Conservation (phyloP, 83 land plant genomes). For the Diphasiastrum complanatum region DNA sequence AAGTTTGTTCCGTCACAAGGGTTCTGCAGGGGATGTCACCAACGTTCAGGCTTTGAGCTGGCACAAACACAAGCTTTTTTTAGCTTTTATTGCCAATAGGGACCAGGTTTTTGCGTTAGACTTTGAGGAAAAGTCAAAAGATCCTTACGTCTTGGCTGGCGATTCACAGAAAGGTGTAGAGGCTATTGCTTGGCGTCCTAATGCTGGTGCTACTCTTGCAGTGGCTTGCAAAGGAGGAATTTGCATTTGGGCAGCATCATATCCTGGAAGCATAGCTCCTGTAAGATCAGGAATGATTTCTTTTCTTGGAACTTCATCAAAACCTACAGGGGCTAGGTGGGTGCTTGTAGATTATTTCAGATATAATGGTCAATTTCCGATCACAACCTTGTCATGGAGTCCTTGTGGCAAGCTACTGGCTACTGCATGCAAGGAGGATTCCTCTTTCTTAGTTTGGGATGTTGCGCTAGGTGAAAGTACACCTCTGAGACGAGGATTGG, state of each 20-base stretch:
- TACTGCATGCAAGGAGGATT: conserved; percentile 69
- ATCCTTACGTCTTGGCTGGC: conserved; percentile 48
- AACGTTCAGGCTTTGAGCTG: conserved; percentile 60
- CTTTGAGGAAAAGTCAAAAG: conserved; percentile 86
- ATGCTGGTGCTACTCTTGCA: conserved; percentile 64
- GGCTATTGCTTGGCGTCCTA: conserved; percentile 85
- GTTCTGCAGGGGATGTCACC: neutral
- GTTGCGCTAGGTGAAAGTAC: conserved; percentile 78
- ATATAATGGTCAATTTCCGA: conserved; percentile 40
- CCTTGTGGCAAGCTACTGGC: conserved; percentile 85
- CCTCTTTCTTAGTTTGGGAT: conserved; percentile 88
- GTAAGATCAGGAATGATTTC: conserved; percentile 59
- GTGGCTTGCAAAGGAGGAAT: conserved; percentile 90
- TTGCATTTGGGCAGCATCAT: conserved; percentile 86
- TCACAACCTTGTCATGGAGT: conserved; percentile 74
- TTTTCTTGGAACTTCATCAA: conserved; percentile 40
- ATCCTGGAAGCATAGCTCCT: conserved; percentile 62
- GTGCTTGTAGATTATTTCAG: conserved; percentile 67
- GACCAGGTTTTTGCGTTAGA: conserved; percentile 69
- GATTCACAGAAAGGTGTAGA: conserved; percentile 70
- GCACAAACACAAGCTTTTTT: conserved; percentile 72
- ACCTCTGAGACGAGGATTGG: conserved; percentile 81
- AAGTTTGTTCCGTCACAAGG: conserved; percentile 6
- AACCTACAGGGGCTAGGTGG: conserved; percentile 64
- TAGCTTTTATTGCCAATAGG: conserved; percentile 70